Conservation (phyloP, 2,329 filamentous ascomycete species). For the Venturia nashicola region DNA sequence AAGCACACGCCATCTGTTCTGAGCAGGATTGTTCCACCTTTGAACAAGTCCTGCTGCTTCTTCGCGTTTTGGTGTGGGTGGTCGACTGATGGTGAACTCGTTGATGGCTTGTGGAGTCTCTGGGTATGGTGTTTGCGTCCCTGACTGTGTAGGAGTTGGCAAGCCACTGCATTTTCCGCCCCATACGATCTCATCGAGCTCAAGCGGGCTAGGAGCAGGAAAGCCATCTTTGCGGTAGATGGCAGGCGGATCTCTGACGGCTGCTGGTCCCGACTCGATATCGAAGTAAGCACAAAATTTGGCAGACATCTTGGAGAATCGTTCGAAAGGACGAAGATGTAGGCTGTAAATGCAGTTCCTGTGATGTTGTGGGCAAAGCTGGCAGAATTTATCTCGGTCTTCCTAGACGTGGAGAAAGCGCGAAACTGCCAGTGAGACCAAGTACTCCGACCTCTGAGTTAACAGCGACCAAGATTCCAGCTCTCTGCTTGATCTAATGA, state of each 20-base stretch:
- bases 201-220: slow-evolving; percentile 19
- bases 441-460: no score
- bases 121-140: slow-evolving; percentile 1
- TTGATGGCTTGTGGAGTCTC: slow-evolving; percentile 22
- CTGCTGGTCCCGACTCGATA: slow-evolving; percentile 24
- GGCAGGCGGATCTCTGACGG: slow-evolving; percentile 26
- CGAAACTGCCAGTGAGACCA: no score
- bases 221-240: slow-evolving; percentile 20
- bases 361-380: no score
- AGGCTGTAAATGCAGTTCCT: no score
- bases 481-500: background rate
- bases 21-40: slow-evolving; percentile 44
- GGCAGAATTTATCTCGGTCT: no score
- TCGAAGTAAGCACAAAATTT: slow-evolving; percentile 29
- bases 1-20: slow-evolving; percentile 59
- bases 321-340: no score
- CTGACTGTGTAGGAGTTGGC: slow-evolving; percentile 13
- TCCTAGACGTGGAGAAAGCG: no score
- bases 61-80: slow-evolving; percentile 31
- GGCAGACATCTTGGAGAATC: slow-evolving; percentile 20
- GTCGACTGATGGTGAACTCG: slow-evolving; percentile 43
- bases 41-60: slow-evolving; percentile 38
- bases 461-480: no score
- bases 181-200: slow-evolving; percentile 22
- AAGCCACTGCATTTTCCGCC: slow-evolving; percentile 15